These are phyloP conservation scores for Sarcodon aspratus DNA, from an alignment of 768 basidiomycete genomes.

Conservation along the genomic window DNA sequence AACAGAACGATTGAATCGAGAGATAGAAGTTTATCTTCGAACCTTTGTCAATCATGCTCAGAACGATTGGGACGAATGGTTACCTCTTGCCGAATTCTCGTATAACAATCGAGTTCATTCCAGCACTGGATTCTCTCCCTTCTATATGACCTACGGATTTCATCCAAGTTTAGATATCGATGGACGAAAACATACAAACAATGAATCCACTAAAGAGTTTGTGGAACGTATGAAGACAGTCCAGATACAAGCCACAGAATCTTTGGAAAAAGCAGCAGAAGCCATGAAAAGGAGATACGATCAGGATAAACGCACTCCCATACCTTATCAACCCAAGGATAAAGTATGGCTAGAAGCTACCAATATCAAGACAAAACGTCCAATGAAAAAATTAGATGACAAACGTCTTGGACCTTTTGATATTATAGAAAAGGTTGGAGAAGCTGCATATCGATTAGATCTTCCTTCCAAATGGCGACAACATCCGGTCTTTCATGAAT, in stretches of 20 bases:
- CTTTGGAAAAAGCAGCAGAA: slow-evolving; percentile 11
- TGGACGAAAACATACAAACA: neutral
- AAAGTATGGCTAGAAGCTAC: slow-evolving; percentile 16
- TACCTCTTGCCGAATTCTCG: slow-evolving; percentile 19
- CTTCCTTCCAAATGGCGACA: slow-evolving; percentile 8
- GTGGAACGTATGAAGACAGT: slow-evolving; percentile 8
- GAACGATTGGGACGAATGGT: slow-evolving; percentile 21
- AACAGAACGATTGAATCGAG: slow-evolving; percentile 28
- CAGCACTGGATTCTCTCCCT: slow-evolving; percentile 18
- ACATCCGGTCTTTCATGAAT: slow-evolving; percentile 15
- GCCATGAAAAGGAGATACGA: slow-evolving; percentile 16
- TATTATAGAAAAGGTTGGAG: slow-evolving; percentile 12
- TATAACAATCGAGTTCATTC: slow-evolving; percentile 21
- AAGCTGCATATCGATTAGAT: slow-evolving; percentile 10
- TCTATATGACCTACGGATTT: slow-evolving; percentile 15
- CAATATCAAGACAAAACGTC: slow-evolving; percentile 12
- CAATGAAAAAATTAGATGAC: slow-evolving; percentile 14
- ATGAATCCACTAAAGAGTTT: slow-evolving; percentile 9
- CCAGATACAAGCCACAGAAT: slow-evolving; percentile 2
- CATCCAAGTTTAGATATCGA: slow-evolving; percentile 7
- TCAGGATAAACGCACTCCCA: neutral
- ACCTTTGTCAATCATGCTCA: slow-evolving; percentile 21
- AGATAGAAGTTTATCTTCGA: slow-evolving; percentile 26
- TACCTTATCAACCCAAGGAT: slow-evolving; percentile 6
- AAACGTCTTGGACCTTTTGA: slow-evolving; percentile 14